Conservation (phyloP, 495 filamentous ascomycete species). For the Lineolata rhizophorae region DNA sequence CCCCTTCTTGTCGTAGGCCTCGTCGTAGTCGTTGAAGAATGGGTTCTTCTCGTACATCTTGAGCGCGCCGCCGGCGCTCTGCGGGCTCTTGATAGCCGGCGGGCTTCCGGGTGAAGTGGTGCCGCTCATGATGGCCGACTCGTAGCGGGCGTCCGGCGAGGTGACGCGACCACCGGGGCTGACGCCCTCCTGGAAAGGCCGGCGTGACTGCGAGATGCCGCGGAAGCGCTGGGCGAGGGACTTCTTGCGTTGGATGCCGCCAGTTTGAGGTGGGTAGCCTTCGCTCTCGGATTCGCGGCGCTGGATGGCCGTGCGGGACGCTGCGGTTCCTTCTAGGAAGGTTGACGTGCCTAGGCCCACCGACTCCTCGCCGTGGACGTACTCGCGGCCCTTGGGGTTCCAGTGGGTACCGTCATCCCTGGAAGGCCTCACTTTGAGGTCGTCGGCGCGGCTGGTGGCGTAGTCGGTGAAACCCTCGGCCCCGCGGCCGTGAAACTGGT, state of each 20-base stretch:
- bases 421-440: conserved; percentile 22
- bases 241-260: conserved; percentile 70
- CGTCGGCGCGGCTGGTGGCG: conserved; percentile 15
- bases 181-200: conserved; percentile 2
- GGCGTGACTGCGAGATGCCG: conserved; percentile 19
- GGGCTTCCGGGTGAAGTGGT: conserved; percentile 11
- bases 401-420: neutral
- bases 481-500: conserved; percentile 57
- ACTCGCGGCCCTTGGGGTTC: conserved; percentile 31
- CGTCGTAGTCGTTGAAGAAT: conserved; percentile 71
- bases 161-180: conserved; percentile 6
- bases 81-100: conserved; percentile 8
- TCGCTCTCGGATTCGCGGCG: conserved; percentile 41
- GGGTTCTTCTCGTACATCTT: conserved; percentile 45
- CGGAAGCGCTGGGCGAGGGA: conserved; percentile 51
- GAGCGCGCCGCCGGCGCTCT: conserved; percentile 15
- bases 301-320: conserved; percentile 62
- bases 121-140: conserved; percentile 2
- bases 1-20: conserved; percentile 48
- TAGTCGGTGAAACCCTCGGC: conserved; percentile 67
- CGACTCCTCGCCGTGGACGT: conserved; percentile 64
- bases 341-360: conserved; percentile 83
- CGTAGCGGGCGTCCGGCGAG: conserved; percentile 15
- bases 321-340: conserved; percentile 86
- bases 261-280: neutral